phyloP scores from a whole-genome alignment of 169 alveolate species.

The Cystoisospora suis region DNA sequence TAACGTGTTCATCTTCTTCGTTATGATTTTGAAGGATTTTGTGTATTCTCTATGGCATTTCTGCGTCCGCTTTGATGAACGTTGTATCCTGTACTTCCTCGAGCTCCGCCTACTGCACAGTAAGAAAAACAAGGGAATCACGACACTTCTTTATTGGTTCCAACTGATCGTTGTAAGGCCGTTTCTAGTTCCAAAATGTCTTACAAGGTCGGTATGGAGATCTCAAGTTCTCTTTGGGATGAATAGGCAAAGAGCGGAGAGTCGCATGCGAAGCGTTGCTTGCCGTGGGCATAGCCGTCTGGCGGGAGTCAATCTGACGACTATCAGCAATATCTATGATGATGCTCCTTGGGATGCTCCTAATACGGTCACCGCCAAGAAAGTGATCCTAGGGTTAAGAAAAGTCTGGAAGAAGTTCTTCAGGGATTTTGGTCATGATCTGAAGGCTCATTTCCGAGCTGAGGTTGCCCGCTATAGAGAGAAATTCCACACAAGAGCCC shows the following conservation, averaged over 20 bases:
- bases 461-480: not conserved
- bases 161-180: slow-evolving; percentile 46
- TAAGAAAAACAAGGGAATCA: not conserved
- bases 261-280: slow-evolving; percentile 18
- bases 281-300: not conserved
- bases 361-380: not conserved
- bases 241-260: slow-evolving; percentile 49
- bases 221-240: slow-evolving; percentile 55
- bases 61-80: slow-evolving; percentile 26
- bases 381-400: not conserved
- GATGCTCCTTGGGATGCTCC: slow-evolving; percentile 13
- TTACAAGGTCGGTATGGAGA: slow-evolving; percentile 48
- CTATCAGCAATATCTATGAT: slow-evolving; percentile 19
- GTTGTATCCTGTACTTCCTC: not conserved
- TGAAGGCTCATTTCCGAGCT: not conserved
- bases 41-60: slow-evolving; percentile 54
- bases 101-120: slow-evolving; percentile 13
- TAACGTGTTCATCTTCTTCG: slow-evolving; percentile 44
- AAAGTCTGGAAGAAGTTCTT: not conserved
- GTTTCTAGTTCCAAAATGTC: slow-evolving; percentile 32
- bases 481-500: not conserved
- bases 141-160: slow-evolving; percentile 18
- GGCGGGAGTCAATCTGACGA: not conserved
- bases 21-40: slow-evolving; percentile 61
- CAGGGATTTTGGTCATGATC: slow-evolving; percentile 4